A percentile compares a stretch with the other conserved stretches of the same genome.
Conservation (phyloP, 1,284 basidiomycete species). For the Heliocybe sulcata region DNA sequence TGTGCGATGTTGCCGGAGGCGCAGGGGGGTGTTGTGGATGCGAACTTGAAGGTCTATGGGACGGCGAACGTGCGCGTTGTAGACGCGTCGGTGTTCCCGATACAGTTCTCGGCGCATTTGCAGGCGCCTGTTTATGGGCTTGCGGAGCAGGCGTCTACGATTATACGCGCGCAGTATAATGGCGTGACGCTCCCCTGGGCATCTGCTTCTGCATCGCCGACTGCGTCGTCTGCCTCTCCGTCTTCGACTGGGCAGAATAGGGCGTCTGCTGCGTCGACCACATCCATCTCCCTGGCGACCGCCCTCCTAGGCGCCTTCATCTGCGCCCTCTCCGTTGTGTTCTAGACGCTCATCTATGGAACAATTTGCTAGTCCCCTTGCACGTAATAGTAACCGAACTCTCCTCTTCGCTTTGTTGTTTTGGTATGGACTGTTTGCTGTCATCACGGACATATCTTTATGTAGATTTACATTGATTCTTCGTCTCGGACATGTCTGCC, state of each 20-base stretch:
- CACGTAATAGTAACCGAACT: background rate
- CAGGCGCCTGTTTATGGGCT: conserved; percentile 60
- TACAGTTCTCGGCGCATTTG: conserved; percentile 43
- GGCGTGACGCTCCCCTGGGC: conserved; percentile 19
- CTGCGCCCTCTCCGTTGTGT: background rate
- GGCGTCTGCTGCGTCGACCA: background rate
- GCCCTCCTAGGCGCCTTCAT: background rate
- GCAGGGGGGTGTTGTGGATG: conserved; percentile 60
- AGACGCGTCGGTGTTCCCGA: conserved; percentile 49
- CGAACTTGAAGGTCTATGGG: conserved; percentile 57
- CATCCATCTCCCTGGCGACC: background rate
- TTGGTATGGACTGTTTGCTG: background rate
- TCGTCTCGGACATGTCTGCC: no score
- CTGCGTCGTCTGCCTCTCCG: background rate
- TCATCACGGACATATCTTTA: background rate
- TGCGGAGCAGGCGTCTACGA: conserved; percentile 59
- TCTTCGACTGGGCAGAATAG: background rate
- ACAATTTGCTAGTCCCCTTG: background rate
- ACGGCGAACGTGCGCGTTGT: conserved; percentile 44
- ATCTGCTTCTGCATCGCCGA: background rate
- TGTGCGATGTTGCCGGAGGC: conserved; percentile 57
- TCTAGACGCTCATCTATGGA: background rate
- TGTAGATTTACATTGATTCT: background rate
- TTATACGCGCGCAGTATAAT: conserved; percentile 45
- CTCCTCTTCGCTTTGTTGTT: background rate